Percentiles rank a stretch among this genome's conserved stretches.
Evolutionary conservation across 2,329 filamentous ascomycete genomes (phyloP).

Genomic region (Nigrospora sphaerica): DNA sequence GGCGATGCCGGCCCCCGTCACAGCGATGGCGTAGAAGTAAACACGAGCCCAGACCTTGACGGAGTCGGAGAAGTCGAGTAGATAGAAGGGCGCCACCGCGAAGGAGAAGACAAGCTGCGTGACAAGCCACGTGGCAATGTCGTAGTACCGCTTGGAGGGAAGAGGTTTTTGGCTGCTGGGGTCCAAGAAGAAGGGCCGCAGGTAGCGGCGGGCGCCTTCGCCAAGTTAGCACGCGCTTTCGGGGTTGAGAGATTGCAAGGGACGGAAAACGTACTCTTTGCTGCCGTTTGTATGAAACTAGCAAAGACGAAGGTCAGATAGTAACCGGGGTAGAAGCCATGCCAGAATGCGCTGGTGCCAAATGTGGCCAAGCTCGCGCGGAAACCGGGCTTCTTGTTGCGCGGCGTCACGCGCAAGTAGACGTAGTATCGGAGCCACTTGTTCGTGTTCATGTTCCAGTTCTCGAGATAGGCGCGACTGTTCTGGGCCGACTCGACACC

Average conservation of each 20-base stretch:
- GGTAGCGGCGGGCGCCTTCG: constrained; percentile 76
- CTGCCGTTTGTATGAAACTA: constrained; percentile 84
- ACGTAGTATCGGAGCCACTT: constrained; percentile 94
- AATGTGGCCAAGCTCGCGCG: constrained; percentile 91
- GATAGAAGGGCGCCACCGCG: constrained; percentile 74
- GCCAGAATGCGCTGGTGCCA: constrained; percentile 91
- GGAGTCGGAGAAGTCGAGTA: constrained; percentile 66
- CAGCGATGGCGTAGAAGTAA: constrained; percentile 78
- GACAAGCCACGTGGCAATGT: constrained; percentile 64
- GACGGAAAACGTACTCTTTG: constrained; percentile 70
- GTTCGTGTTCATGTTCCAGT: constrained; percentile 99
- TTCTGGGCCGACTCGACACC: constrained; percentile 88
- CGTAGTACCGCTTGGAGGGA: constrained; percentile 77
- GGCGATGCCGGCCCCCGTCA: constrained; percentile 54
- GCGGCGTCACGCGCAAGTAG: constrained; percentile 89
- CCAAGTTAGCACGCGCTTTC: neutral
- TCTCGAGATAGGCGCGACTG: constrained; percentile 80
- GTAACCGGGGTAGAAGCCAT: constrained; percentile 96
- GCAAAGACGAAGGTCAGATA: constrained; percentile 87
- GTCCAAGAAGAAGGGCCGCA: constrained; percentile 89
- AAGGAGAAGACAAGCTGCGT: constrained; percentile 85
- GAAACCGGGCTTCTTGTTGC: constrained; percentile 94
- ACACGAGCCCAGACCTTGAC: constrained; percentile 74
- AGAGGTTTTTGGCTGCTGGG: constrained; percentile 64
- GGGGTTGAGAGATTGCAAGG: neutral